Percentiles rank a stretch among this genome's conserved stretches.
Evolutionary conservation across 176 grass and related monocot species (phyloP).

Genomic region (Paspalum vaginatum): DNA sequence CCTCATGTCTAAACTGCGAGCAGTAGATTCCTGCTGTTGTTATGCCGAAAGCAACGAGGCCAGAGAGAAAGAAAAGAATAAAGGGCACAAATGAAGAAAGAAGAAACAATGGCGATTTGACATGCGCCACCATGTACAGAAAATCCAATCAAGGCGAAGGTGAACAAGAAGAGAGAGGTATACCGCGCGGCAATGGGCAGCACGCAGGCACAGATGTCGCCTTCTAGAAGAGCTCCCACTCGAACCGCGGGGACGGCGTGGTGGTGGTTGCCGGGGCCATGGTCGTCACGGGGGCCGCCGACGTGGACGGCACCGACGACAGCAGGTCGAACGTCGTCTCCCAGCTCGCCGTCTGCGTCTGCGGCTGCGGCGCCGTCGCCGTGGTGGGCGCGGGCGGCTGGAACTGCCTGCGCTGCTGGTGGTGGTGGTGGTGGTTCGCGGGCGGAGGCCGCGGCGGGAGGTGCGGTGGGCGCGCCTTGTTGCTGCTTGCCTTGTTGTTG

Average conservation of each 20-base stretch:
- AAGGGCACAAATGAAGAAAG: too few relatives aligned
- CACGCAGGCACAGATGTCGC: too few relatives aligned
- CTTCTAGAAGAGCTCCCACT: conserved; percentile 92
- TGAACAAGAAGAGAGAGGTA: too few relatives aligned
- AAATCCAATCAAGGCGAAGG: too few relatives aligned
- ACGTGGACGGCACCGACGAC: conserved; percentile 66
- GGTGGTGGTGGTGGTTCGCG: conserved; percentile 21
- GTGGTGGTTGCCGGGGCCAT: conserved; percentile 65
- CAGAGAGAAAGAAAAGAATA: too few relatives aligned
- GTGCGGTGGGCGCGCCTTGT: conserved; percentile 42
- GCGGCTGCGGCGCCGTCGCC: conserved; percentile 34
- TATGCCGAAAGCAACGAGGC: too few relatives aligned
- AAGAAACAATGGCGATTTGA: too few relatives aligned
- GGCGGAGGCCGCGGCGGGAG: conserved; percentile 45
- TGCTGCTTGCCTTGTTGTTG: conserved; percentile 10
- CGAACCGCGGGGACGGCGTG: conserved; percentile 61
- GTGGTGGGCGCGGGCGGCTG: conserved; percentile 45
- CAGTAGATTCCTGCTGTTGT: too few relatives aligned
- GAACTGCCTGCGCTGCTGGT: conserved; percentile 59
- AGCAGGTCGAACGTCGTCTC: conserved; percentile 81
- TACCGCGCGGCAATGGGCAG: too few relatives aligned
- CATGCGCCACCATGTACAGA: too few relatives aligned
- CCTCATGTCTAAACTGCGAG: too few relatives aligned
- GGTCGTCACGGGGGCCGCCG: conserved; percentile 61
- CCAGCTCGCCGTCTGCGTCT: conserved; percentile 67